These are phyloP conservation scores for Herpetospermum pedunculosum DNA, from an alignment of 306 rosid genomes.

Conservation along the genomic window DNA sequence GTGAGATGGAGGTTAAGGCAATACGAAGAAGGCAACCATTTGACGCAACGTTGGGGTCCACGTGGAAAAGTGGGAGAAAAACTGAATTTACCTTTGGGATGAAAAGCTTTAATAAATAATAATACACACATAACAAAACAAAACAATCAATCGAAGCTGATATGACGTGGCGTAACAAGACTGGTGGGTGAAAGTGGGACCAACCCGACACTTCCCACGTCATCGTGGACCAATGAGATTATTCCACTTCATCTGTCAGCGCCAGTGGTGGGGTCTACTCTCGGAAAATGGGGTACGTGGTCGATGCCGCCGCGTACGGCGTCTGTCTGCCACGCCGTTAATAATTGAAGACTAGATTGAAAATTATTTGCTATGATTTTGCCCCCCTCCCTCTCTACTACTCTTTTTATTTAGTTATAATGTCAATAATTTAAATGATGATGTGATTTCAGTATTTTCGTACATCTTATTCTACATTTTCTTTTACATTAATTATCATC, in stretches of 20 bases:
- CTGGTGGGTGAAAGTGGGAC: not conserved
- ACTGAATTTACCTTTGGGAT: not conserved
- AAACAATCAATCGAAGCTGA: not conserved
- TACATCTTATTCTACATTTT: not conserved
- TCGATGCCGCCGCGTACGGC: not conserved
- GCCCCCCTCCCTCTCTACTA: not conserved
- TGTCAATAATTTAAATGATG: not conserved
- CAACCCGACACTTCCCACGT: not conserved
- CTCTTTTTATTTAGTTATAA: not conserved
- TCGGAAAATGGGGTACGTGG: not conserved
- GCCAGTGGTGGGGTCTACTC: not conserved
- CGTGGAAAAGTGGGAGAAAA: not conserved
- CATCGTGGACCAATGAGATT: not conserved
- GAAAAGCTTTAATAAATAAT: not conserved
- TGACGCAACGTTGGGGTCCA: not conserved
- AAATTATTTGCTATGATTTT: not conserved
- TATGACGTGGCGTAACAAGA: not conserved
- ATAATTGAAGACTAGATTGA: not conserved
- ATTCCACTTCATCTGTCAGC: not conserved
- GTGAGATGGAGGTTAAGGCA: not conserved
- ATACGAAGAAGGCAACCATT: not conserved
- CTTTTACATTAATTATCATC: not conserved
- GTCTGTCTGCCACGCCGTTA: conserved; percentile 4
- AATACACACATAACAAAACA: not conserved
- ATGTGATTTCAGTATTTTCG: not conserved